phyloP scores from a whole-genome alignment of 169 alveolate genomes.

The Plasmodium yoelii region DNA sequence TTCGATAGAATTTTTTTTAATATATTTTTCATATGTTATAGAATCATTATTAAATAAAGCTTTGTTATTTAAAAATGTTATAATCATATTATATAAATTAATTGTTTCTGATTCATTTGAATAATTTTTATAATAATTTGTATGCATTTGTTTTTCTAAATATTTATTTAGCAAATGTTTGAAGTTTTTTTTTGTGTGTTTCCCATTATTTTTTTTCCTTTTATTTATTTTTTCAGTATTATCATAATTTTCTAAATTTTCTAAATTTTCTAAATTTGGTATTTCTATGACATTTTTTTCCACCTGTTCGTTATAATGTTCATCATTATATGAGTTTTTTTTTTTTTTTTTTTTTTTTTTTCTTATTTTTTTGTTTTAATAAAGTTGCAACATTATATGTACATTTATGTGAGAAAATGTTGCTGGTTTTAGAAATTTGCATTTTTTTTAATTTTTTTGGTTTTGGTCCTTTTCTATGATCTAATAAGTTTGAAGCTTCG shows the following conservation, averaged over 20 bases:
- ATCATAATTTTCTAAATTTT: no score
- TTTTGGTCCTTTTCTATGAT: background rate
- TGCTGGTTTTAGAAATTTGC: no score
- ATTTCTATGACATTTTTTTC: no score
- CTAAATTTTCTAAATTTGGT: no score
- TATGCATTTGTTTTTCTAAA: slow-evolving; percentile 3
- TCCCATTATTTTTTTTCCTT: background rate
- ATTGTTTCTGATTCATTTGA: slow-evolving; percentile 65
- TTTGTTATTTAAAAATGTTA: slow-evolving; percentile 14
- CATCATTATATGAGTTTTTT: no score
- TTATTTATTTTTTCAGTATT: no score
- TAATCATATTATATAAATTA: slow-evolving; percentile 36
- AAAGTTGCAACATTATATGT: no score
- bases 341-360: background rate
- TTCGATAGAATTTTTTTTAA: slow-evolving; percentile 33
- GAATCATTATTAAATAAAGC: slow-evolving; percentile 30
- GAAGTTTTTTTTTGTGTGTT: background rate
- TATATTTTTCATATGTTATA: slow-evolving; percentile 43
- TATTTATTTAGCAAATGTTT: slow-evolving; percentile 9
- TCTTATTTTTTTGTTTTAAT: background rate
- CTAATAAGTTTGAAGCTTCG: no score
- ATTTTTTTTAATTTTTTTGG: background rate
- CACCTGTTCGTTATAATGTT: no score
- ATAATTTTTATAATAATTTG: background rate
- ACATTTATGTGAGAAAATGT: no score